Evolutionary conservation across 1,139 yeast species (phyloP).

Genomic region (Pichia sp.): DNA sequence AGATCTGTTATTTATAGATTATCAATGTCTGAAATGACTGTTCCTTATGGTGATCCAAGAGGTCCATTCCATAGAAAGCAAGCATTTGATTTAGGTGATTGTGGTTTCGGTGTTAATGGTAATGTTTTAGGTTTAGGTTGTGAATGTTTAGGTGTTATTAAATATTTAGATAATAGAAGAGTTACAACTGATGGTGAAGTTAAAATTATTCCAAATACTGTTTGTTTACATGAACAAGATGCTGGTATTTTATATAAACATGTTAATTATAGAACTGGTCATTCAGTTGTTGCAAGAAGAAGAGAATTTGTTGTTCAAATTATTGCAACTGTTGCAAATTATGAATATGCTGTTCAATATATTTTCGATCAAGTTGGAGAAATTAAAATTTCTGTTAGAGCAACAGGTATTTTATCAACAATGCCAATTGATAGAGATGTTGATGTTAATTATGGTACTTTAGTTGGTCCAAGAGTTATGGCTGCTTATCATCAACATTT

Average conservation of each 20-base stretch:
- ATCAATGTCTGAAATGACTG: conserved; percentile 83
- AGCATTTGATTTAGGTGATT: conserved; percentile 88
- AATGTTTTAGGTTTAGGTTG: conserved; percentile 75
- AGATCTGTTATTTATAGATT: conserved; percentile 76
- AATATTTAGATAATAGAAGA: conserved; percentile 66
- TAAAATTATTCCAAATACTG: conserved; percentile 59
- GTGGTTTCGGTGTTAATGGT: conserved; percentile 81
- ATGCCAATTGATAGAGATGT: conserved; percentile 79
- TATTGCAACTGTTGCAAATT: conserved; percentile 85
- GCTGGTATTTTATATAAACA: conserved; percentile 78
- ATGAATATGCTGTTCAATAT: conserved; percentile 75
- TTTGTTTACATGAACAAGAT: conserved; percentile 90
- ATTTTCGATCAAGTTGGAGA: conserved; percentile 81
- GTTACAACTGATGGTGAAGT: conserved; percentile 63
- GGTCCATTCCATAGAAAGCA: conserved; percentile 88
- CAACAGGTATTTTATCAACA: conserved; percentile 80
- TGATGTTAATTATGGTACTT: conserved; percentile 68
- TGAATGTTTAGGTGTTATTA: conserved; percentile 84
- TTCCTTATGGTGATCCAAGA: conserved; percentile 88
- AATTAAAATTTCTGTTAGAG: conserved; percentile 77
- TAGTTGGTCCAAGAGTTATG: conserved; percentile 79
- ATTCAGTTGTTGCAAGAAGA: conserved; percentile 75
- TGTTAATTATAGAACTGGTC: conserved; percentile 71
- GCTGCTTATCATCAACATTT: conserved; percentile 90
- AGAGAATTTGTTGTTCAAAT: conserved; percentile 82